Base-by-base conservation (phyloP, 2,329 filamentous ascomycete genomes). In the Colletotrichum aenigma region DNA sequence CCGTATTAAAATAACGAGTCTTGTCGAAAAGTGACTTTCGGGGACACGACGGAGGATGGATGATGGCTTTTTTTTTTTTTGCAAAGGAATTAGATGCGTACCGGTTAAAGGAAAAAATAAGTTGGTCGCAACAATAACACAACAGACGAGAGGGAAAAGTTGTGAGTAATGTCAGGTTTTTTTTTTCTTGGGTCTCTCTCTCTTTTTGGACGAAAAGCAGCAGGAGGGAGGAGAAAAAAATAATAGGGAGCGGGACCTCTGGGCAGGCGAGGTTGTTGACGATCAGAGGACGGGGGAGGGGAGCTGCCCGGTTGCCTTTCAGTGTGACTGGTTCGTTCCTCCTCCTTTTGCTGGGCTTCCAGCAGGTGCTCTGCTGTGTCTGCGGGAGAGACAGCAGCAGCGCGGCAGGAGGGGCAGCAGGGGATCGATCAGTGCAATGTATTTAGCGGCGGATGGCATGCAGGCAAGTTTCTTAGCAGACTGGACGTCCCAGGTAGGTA, bases 1-100 rank as follows among this genome's bases (percentile, higher is more conserved):
- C 72, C 52, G 64, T 72, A 75, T 72, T 73, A 73, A 73, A 75
- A 68, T 56, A 64, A 72, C 58, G 61, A 24, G 72, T 32, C 55
- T 61, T 61, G 34, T 60, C 15, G 52, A 28, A 58, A 34, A 62
- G 30, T 52, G 71, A 66, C 52, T 58, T 38, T 64, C 34, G 55
- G 64, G 58, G 58, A 38, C 24, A 32, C 28, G 48, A 58, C 67
- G 18, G 26, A 16, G 28, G 38, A 26, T 43, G 28, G 38, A 26
- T 43, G 30, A 43, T 36, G 38, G 66, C 38, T 65, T 60, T 56
- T 43, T 21, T 65, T 60, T 56, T 43, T 21, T 56, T 34, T 32
- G 32, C 26, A 26, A 55, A 60, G 18, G 48, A 48, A 75, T 67
- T 67, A 73, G 69, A 65, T 66, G 73, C 64, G 62, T 73, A 75